These are phyloP conservation scores for Chrysochromulina tobinii DNA, from an alignment of 78 protist genomes.

Conservation along the genomic window DNA sequence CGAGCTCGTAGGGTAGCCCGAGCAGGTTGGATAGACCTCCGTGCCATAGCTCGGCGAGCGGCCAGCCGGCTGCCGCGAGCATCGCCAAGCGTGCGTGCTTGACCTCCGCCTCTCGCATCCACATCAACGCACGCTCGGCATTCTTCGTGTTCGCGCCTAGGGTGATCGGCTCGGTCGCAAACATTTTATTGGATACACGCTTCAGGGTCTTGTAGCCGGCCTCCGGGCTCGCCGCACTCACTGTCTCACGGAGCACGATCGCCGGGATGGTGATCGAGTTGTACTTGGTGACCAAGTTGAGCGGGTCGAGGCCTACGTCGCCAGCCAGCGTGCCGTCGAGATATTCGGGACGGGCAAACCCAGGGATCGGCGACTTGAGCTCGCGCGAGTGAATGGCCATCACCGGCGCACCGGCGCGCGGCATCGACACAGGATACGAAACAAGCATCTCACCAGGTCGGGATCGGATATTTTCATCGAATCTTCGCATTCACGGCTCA, in stretches of 20 bases:
- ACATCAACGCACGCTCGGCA: too few relatives aligned
- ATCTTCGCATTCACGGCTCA: too few relatives aligned
- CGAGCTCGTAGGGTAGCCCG: neutral
- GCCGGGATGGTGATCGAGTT: too few relatives aligned
- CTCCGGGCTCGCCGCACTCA: too few relatives aligned
- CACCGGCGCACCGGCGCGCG: too few relatives aligned
- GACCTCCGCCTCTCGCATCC: slow-evolving; percentile 16
- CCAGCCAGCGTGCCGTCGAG: slow-evolving; percentile 2
- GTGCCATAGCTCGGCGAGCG: neutral
- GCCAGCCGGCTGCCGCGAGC: slow-evolving; percentile 19
- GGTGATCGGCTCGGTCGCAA: too few relatives aligned
- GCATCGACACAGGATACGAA: too few relatives aligned
- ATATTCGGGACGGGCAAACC: neutral
- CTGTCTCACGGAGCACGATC: too few relatives aligned
- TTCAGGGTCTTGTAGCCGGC: neutral
- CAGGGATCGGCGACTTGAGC: neutral
- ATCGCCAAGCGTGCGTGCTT: slow-evolving; percentile 16
- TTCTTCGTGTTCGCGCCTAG: too few relatives aligned
- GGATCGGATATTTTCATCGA: too few relatives aligned
- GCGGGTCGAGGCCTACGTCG: neutral
- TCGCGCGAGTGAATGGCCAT: neutral
- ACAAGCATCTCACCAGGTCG: too few relatives aligned
- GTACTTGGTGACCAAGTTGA: neutral
- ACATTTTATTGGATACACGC: too few relatives aligned
- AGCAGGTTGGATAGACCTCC: neutral